These are phyloP conservation scores for Santalum album DNA, from an alignment of 164 flowering plant species.

Conservation along the genomic window DNA sequence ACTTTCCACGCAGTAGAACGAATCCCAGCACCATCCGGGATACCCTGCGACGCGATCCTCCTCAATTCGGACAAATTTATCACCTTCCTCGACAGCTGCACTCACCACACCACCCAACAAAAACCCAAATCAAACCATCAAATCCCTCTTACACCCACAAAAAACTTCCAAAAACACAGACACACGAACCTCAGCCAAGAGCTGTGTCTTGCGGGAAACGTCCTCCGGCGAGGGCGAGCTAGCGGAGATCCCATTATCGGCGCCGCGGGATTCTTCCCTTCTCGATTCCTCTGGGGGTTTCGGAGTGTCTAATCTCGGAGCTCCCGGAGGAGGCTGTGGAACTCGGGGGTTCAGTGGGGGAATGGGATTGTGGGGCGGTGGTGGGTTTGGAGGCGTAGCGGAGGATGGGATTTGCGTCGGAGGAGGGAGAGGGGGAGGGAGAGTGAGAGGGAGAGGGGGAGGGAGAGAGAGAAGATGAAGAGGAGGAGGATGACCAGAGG, in stretches of 20 bases:
- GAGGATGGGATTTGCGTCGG: not conserved
- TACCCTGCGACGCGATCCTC: constrained; percentile 68
- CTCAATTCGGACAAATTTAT: constrained; percentile 61
- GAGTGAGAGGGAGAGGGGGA: constrained; percentile 10
- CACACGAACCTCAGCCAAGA: constrained; percentile 58
- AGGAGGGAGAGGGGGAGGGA: constrained; percentile 5
- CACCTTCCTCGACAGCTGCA: constrained; percentile 68
- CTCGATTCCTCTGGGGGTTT: constrained; percentile 15
- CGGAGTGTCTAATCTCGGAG: constrained; percentile 7
- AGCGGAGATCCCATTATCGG: constrained; percentile 12
- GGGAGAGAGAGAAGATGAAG: constrained; percentile 11
- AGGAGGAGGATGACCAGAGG: constrained; percentile 53
- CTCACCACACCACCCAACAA: not conserved
- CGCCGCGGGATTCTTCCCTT: constrained; percentile 20
- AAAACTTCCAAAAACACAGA: not conserved
- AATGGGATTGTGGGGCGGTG: constrained; percentile 8
- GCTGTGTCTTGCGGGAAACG: constrained; percentile 52
- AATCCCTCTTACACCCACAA: not conserved
- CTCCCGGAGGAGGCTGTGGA: constrained; percentile 16
- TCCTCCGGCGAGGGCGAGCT: constrained; percentile 43
- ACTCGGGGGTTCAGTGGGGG: constrained; percentile 10
- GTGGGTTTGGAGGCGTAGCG: constrained; percentile 6
- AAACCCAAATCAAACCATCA: constrained; percentile 1
- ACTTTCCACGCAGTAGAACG: constrained; percentile 95
- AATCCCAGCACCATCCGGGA: constrained; percentile 79